Percentiles rank a stretch among this genome's conserved stretches.
Evolutionary conservation across 2,329 filamentous ascomycete genomes (phyloP).

Genomic region (Blastomyces emzantsi): DNA sequence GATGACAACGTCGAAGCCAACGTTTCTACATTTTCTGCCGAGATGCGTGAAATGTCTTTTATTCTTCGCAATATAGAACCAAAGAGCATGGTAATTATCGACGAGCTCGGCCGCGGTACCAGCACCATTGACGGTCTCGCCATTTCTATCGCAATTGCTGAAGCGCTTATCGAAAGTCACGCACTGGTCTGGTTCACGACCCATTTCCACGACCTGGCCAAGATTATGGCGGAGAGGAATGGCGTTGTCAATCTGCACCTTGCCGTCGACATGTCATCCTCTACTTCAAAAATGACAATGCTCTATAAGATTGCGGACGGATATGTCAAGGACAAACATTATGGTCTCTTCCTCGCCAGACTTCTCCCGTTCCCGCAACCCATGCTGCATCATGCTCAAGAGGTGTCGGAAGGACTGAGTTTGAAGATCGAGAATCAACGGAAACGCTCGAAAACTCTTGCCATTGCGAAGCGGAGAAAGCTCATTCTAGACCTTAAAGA

Average conservation of each 20-base stretch:
- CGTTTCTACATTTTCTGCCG: constrained; percentile 82
- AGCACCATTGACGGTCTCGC: constrained; percentile 80
- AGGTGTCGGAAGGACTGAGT: constrained; percentile 55
- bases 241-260: constrained; percentile 81
- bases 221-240: constrained; percentile 61
- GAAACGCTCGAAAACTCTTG: constrained; percentile 49
- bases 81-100: constrained; percentile 71
- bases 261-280: constrained; percentile 53
- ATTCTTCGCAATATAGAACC: constrained; percentile 75
- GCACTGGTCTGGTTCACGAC: constrained; percentile 88
- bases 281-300: constrained; percentile 66
- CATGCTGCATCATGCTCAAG: constrained; percentile 60
- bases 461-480: constrained; percentile 57
- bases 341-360: constrained; percentile 73
- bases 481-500: constrained; percentile 65
- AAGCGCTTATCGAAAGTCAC: constrained; percentile 70
- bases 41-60: constrained; percentile 95
- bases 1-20: constrained; percentile 86
- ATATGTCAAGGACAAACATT: constrained; percentile 60
- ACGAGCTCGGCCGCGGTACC: constrained; percentile 86
- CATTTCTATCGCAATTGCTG: constrained; percentile 82
- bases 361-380: constrained; percentile 61
- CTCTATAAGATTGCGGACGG: constrained; percentile 74
- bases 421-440: constrained; percentile 50
- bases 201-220: constrained; percentile 76